Evolutionary conservation across 805 yeast species (phyloP), one percentile per base, ranked within the genome.

Genomic region (Danielia oregonensis): DNA sequence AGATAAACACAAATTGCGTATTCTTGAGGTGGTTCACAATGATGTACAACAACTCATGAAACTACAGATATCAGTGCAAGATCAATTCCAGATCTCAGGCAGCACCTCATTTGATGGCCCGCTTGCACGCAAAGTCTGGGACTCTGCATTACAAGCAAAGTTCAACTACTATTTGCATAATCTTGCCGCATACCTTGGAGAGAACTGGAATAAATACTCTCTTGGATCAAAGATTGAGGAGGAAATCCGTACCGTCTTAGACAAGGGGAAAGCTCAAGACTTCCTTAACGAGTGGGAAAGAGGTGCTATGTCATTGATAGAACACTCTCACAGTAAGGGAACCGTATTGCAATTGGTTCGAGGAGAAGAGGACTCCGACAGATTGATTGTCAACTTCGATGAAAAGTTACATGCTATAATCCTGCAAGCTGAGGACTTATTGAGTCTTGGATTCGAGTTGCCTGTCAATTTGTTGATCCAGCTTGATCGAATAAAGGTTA

Each of bases 151-250:
- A 9, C 31, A 28, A 14, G 18, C 44, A 5, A 63, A 60, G 35
- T 22, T 57, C 4, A 31, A 43, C 10, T 58, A 50, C 38, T 64
- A 59, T 35, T 30, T 47, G 9, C 21, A n/a, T 0, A 47, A 46
- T 25, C 45, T 67, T 11, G 35, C 43, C 6, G 37, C 29, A n/a
- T 28, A 59, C 5, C 47, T 64, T 15, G 73, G 73, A 1, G 29
- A 33, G 3, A 55, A 54, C 24, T 67, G 73, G 73, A 46, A 48
- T 26, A 56, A 61, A 30, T 67, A 57, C 40, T 56, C 70, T 2
- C 28, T 53, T 10, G 96, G 96, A 0, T 72, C 69, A 33, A 74
- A 71, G 40, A 72, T 91, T 1, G 62, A 71, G 8, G 54, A 63
- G 2, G 85, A 77, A 39, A 66, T 76, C 16, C 45, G 53, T 2